Evolutionary conservation across 148 eudicot species (phyloP), one percentile per base, ranked within the genome.

Genomic region (Polygonum maritimum): DNA sequence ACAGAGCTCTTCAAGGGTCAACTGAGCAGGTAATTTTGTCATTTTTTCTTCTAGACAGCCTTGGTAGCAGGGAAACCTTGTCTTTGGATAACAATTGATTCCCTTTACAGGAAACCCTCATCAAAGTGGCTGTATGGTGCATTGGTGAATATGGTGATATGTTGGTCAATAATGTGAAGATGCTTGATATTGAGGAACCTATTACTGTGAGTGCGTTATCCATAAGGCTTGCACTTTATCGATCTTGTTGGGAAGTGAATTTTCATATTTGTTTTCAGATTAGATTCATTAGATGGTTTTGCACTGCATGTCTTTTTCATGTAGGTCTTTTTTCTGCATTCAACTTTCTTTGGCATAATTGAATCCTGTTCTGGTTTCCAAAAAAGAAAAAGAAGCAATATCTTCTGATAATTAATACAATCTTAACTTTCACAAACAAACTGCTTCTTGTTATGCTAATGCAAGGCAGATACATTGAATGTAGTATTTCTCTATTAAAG

Each of bases 121-220:
- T 89, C 63, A 89, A 96, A 78, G 98, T 92, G 78, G 91, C 94
- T 45, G 91, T 92, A 71, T 95, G 99, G 99, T 95, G 98, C 86
- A 86, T 95, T 80, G 99, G 99, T 79, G 99, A 95, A 84, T 95
- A 89, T 85, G 98, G 98, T 80, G 99, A 95, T 63, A 85, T 95
- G 92, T 81, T 95, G 85, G 88, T 92, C 82, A 88, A 84, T 79
- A 85, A 84, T 85, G 83, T 81, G 74, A 96, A 92, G 81, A 84
- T 90, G 91, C 94, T 95, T 74, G 94, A 86, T 81, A 75, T 81
- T 11, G 99, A 95, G 87, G 97, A 91, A 48, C 94, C 94, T 19
- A 78, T 89, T 78, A 95, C 89, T 73, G 99, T 95, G 86, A 89
- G 97, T 87, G 79, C 71, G 48, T 75, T 51, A 44, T 60, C 31